A percentile compares a stretch with the other conserved stretches of the same genome.
Evolutionary conservation across 2,329 filamentous ascomycete genomes (phyloP).

Genomic region (Trichoderma atroviride): DNA sequence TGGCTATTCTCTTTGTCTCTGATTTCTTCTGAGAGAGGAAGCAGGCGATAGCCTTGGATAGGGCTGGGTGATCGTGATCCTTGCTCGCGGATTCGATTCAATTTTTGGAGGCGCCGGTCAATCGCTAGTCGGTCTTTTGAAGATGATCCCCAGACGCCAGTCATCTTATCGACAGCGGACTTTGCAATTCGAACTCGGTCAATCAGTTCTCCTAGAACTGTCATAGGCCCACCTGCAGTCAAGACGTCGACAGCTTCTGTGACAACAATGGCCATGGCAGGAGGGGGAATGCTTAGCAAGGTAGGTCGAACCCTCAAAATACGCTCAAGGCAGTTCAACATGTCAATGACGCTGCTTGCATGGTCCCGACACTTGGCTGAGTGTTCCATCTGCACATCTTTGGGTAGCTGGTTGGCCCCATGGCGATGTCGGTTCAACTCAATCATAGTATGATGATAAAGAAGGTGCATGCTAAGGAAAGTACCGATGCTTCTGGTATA

Average conservation of each 20-base stretch:
- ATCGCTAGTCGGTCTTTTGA: constrained; percentile 54
- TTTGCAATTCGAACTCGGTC: constrained; percentile 57
- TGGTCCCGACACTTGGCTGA: constrained; percentile 54
- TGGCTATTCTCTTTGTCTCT: constrained; percentile 36
- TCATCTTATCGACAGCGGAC: constrained; percentile 58
- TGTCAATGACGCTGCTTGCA: constrained; percentile 54
- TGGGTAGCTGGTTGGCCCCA: constrained; percentile 42
- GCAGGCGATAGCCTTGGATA: constrained; percentile 38
- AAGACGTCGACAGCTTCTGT: constrained; percentile 68
- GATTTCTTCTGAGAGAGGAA: constrained; percentile 35
- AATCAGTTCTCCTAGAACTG: constrained; percentile 55
- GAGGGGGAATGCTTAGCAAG: constrained; percentile 52
- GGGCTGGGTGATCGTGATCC: constrained; percentile 36
- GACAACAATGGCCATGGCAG: constrained; percentile 64
- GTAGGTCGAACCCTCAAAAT: constrained; percentile 39
- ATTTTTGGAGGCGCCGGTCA: constrained; percentile 41
- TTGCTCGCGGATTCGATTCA: constrained; percentile 41
- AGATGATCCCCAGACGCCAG: constrained; percentile 62
- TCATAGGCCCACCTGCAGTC: constrained; percentile 59
- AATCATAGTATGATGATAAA: constrained; percentile 67
- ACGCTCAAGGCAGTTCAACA: constrained; percentile 47
- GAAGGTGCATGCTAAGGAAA: constrained; percentile 65
- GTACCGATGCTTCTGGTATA: constrained; percentile 57
- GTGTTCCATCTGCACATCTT: constrained; percentile 48
- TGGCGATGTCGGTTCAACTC: constrained; percentile 65